A percentile compares a stretch with the other conserved stretches of the same genome.
Conservation (phyloP, 768 basidiomycete genomes). For the Trametes cingulata region DNA sequence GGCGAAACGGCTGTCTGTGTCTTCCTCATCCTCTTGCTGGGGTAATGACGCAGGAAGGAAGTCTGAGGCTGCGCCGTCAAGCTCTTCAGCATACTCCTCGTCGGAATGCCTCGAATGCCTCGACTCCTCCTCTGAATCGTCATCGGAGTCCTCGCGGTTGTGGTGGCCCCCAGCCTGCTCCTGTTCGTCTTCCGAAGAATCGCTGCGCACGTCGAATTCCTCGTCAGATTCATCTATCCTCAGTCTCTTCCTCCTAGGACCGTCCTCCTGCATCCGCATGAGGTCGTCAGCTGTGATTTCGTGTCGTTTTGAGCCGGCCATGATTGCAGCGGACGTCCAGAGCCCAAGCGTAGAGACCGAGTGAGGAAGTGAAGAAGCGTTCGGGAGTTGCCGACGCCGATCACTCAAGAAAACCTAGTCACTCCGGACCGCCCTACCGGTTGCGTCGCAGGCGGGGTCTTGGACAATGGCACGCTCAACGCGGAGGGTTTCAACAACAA, state of each 20-base stretch:
- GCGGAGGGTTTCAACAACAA: not conserved
- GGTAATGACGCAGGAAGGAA: not conserved
- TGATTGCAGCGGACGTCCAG: constrained; percentile 1
- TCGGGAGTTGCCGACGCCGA: constrained; percentile 17
- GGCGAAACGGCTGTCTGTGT: constrained; percentile 18
- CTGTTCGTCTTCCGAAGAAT: constrained; percentile 25
- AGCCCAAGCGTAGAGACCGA: not conserved
- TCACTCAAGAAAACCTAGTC: not conserved
- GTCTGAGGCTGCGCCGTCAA: not conserved
- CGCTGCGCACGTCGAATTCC: constrained; percentile 19
- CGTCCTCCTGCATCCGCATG: constrained; percentile 39
- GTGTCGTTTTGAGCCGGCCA: constrained; percentile 33
- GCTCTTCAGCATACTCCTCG: not conserved
- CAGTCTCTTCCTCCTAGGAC: constrained; percentile 23
- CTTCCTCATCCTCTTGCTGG: not conserved
- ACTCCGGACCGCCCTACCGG: not conserved
- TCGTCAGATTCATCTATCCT: constrained; percentile 6
- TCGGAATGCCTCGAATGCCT: constrained; percentile 12
- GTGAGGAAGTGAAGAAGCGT: not conserved
- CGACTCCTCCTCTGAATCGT: constrained; percentile 17
- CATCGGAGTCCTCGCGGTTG: constrained; percentile 23
- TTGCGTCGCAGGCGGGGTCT: not conserved
- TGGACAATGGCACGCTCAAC: not conserved
- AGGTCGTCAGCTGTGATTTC: constrained; percentile 37
- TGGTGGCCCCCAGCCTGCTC: not conserved